A percentile compares a stretch with the other conserved stretches of the same genome.
Evolutionary conservation across 106 monocot species (phyloP).

Genomic region (Hemerocallis citrina): DNA sequence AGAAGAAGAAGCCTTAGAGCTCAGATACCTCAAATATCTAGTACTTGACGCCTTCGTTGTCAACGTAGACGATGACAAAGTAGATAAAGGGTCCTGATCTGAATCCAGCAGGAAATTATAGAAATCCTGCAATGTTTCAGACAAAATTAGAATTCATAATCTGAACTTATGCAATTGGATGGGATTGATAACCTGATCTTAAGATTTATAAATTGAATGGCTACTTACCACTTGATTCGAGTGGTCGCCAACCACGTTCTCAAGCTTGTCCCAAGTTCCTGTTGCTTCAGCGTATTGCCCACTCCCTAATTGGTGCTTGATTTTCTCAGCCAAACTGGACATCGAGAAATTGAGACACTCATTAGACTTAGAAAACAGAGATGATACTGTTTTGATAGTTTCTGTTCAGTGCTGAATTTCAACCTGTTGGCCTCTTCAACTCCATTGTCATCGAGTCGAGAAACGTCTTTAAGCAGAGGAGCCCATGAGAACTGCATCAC

Average conservation of each 20-base stretch:
- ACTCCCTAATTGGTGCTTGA: slow-evolving; percentile 29
- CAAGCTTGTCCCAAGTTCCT: slow-evolving; percentile 42
- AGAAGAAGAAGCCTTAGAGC: slow-evolving; percentile 33
- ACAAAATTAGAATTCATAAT: no score
- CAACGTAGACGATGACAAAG: background rate
- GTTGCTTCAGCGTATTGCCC: slow-evolving; percentile 50
- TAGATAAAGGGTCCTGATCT: slow-evolving; percentile 2
- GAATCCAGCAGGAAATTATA: slow-evolving; percentile 67
- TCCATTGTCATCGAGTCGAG: slow-evolving; percentile 4
- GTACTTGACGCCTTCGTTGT: background rate
- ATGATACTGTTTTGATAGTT: background rate
- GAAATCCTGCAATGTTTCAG: slow-evolving; percentile 54
- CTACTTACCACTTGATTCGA: slow-evolving; percentile 46
- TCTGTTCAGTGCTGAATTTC: background rate
- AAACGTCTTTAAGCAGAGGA: slow-evolving; percentile 10
- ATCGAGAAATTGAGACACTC: background rate
- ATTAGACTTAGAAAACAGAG: background rate
- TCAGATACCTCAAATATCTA: slow-evolving; percentile 44
- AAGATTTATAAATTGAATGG: background rate
- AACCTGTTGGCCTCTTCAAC: slow-evolving; percentile 7
- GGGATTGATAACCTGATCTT: no score
- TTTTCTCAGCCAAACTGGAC: slow-evolving; percentile 49
- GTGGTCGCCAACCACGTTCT: slow-evolving; percentile 12
- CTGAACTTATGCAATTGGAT: no score
- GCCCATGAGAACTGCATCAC: slow-evolving; percentile 12